Conservation (phyloP, 106 monocot genomes). For the Chionographis japonica region DNA sequence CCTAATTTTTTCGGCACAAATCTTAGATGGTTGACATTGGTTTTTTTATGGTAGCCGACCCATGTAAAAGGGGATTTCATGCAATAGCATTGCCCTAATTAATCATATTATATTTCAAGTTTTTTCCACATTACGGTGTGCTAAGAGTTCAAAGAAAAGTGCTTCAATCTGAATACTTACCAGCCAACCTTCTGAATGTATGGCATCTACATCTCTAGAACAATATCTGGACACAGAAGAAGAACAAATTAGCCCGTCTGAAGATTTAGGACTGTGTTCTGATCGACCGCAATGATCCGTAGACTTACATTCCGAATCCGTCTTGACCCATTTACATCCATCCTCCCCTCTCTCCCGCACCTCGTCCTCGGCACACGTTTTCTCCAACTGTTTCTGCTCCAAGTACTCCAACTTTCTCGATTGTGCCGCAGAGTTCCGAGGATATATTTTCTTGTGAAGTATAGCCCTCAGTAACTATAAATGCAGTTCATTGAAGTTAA, state of each 20-base stretch:
- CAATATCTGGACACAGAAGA: constrained; percentile 18
- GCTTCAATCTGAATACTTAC: no score
- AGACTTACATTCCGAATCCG: constrained; percentile 82
- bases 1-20: no score
- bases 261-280: no score
- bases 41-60: no score
- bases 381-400: constrained; percentile 31
- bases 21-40: no score
- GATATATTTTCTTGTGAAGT: constrained; percentile 66
- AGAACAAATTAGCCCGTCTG: not conserved
- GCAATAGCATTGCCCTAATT: no score
- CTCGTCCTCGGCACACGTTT: constrained; percentile 6
- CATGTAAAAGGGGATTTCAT: no score
- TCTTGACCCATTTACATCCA: constrained; percentile 44
- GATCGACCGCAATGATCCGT: not conserved
- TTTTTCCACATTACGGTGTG: no score
- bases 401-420: constrained; percentile 31
- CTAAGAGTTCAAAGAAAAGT: no score
- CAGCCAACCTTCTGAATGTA: not conserved
- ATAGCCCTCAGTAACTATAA: constrained; percentile 50
- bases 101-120: no score
- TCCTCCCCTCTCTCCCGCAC: constrained; percentile 19
- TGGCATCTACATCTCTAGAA: constrained; percentile 25
- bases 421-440: constrained; percentile 23
- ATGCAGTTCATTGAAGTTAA: not conserved